phyloP scores from a whole-genome alignment of 495 filamentous ascomycete genomes.

The Chaetomium fimeti region DNA sequence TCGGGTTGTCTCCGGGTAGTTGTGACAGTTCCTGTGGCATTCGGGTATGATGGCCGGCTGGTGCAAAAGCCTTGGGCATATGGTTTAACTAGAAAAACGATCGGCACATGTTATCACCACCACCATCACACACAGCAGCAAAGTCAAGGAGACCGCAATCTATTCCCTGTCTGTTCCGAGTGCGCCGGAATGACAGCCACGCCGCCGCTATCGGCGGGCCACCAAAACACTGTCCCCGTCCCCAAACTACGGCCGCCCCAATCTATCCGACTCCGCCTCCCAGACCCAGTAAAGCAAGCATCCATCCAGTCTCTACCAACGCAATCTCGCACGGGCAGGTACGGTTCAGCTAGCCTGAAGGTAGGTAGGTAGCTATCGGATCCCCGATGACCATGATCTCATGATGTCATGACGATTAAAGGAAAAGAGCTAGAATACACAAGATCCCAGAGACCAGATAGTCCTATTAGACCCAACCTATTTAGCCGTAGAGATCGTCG shows the following conservation, averaged over 20 bases:
- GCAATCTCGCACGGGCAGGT: neutral
- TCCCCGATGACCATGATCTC: neutral
- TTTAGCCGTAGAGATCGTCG: slow-evolving; percentile 75
- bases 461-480: neutral
- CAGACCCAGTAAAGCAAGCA: slow-evolving; percentile 1
- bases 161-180: slow-evolving; percentile 2
- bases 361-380: neutral
- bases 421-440: slow-evolving; percentile 25
- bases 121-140: neutral
- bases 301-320: neutral
- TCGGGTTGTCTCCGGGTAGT: neutral
- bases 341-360: neutral
- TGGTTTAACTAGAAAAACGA: too few relatives aligned
- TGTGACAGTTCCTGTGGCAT: neutral
- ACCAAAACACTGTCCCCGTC: neutral
- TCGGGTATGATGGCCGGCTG: too few relatives aligned
- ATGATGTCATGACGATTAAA: slow-evolving; percentile 12
- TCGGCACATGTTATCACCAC: neutral
- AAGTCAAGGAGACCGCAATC: slow-evolving; percentile 3
- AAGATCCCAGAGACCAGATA: slow-evolving; percentile 6
- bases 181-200: neutral
- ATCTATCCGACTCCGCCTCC: slow-evolving; percentile 8
- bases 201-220: slow-evolving; percentile 1
- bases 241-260: neutral
- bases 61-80: too few relatives aligned